Conservation (phyloP, 2,329 filamentous ascomycete genomes). For the Stagonosporopsis cucurbitacearum region DNA sequence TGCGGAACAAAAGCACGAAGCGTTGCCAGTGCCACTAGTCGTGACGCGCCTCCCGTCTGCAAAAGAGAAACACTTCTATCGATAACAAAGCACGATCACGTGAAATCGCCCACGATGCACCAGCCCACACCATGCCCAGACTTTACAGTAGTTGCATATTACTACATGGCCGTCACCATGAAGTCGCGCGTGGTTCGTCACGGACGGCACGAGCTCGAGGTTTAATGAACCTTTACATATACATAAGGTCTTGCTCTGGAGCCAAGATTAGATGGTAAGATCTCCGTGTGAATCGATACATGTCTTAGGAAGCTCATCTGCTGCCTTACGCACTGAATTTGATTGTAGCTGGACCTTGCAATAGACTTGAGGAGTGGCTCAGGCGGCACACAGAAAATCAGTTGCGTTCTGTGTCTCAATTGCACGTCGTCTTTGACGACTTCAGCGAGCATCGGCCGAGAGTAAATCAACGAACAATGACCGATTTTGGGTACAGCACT, state of each 20-base stretch:
- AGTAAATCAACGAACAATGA: neutral
- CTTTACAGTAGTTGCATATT: no score
- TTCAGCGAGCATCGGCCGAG: neutral
- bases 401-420: neutral
- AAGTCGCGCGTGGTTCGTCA: neutral
- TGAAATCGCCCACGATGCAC: neutral
- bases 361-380: neutral
- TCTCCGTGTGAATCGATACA: neutral
- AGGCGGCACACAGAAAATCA: neutral
- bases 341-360: conserved; percentile 3
- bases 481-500: neutral
- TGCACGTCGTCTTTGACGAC: conserved; percentile 1
- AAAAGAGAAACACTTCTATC: conserved; percentile 3
- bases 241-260: neutral
- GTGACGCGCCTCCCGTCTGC: neutral
- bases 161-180: neutral
- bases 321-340: neutral
- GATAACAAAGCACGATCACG: conserved; percentile 8
- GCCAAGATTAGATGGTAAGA: neutral
- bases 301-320: neutral
- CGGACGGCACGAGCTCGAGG: neutral
- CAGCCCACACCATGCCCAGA: no score
- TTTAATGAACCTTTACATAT: no score
- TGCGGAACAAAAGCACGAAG: neutral
- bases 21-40: neutral